Percentiles rank a stretch among this genome's conserved stretches.
Evolutionary conservation across 805 yeast species (phyloP).

Genomic region (Osmozyma mogii): DNA sequence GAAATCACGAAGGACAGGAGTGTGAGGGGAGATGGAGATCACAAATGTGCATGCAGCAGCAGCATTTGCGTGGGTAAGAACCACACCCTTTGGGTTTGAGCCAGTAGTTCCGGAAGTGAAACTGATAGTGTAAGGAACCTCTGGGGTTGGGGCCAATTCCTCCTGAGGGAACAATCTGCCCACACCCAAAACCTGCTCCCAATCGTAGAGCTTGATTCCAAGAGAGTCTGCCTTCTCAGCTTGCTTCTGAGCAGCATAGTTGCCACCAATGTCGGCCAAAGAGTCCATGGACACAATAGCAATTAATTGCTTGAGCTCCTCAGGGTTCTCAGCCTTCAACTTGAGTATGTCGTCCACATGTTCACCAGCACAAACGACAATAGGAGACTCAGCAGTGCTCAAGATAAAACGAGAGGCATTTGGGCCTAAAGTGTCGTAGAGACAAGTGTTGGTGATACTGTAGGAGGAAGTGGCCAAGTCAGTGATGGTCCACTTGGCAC

Average conservation of each 20-base stretch:
- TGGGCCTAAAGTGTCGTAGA: constrained; percentile 34
- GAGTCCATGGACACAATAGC: constrained; percentile 51
- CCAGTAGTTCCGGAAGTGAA: constrained; percentile 23
- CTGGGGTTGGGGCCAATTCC: constrained; percentile 14
- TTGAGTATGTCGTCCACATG: constrained; percentile 43
- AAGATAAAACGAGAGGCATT: constrained; percentile 27
- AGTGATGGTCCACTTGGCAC: constrained; percentile 30
- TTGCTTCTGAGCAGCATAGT: neutral
- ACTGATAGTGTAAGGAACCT: constrained; percentile 17
- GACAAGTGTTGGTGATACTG: constrained; percentile 30
- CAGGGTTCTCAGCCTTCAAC: constrained; percentile 28
- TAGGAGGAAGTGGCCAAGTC: constrained; percentile 28
- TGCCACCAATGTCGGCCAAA: constrained; percentile 10
- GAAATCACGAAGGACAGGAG: constrained; percentile 8
- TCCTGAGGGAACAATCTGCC: constrained; percentile 16
- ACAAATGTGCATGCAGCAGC: constrained; percentile 13
- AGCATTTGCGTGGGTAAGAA: constrained; percentile 8
- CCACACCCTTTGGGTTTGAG: constrained; percentile 13
- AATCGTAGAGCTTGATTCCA: constrained; percentile 7
- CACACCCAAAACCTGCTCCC: constrained; percentile 14
- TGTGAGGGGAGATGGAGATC: constrained; percentile 6
- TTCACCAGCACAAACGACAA: constrained; percentile 34
- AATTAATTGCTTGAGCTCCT: constrained; percentile 34
- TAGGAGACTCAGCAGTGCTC: constrained; percentile 19
- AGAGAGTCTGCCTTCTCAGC: constrained; percentile 8